Percentiles rank a stretch among this genome's conserved stretches.
Evolutionary conservation across 1,284 basidiomycete species (phyloP).

Genomic region (Naganishia cerealis): DNA sequence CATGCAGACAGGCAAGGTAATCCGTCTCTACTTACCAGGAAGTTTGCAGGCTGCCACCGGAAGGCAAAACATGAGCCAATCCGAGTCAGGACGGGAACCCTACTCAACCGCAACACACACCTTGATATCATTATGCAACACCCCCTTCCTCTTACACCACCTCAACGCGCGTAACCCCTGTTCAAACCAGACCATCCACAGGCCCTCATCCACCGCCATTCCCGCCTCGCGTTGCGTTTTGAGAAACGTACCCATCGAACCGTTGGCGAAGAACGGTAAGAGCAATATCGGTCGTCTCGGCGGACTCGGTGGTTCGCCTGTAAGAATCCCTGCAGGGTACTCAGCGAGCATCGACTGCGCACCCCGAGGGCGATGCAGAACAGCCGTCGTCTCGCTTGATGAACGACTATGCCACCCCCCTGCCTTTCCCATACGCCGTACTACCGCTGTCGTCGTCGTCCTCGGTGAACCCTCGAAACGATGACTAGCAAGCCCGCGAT

Average conservation of each 20-base stretch:
- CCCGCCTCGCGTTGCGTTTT: conserved; percentile 8
- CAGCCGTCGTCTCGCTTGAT: conserved; percentile 11
- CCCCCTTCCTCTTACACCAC: conserved; percentile 54
- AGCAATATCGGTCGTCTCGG: conserved; percentile 20
- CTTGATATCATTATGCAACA: conserved; percentile 58
- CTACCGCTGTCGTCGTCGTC: background rate
- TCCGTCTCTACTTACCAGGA: conserved; percentile 18
- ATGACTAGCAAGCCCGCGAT: background rate
- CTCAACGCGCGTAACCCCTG: conserved; percentile 46
- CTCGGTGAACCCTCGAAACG: background rate
- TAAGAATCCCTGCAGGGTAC: background rate
- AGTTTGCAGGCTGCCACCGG: conserved; percentile 14
- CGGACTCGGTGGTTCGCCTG: background rate
- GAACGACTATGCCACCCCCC: background rate
- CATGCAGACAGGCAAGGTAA: conserved; percentile 42
- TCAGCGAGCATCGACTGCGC: background rate
- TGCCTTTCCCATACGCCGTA: background rate
- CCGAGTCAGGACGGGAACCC: background rate
- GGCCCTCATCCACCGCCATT: background rate
- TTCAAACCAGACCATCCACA: conserved; percentile 30
- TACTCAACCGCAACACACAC: conserved; percentile 40
- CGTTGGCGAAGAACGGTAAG: conserved; percentile 14
- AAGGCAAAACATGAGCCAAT: conserved; percentile 42
- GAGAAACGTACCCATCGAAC: conserved; percentile 19
- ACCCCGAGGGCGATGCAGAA: conserved; percentile 3